Evolutionary conservation across 176 grass and related monocot species (phyloP), one percentile per base, ranked within the genome.

Genomic region (Ensete glaucum): DNA sequence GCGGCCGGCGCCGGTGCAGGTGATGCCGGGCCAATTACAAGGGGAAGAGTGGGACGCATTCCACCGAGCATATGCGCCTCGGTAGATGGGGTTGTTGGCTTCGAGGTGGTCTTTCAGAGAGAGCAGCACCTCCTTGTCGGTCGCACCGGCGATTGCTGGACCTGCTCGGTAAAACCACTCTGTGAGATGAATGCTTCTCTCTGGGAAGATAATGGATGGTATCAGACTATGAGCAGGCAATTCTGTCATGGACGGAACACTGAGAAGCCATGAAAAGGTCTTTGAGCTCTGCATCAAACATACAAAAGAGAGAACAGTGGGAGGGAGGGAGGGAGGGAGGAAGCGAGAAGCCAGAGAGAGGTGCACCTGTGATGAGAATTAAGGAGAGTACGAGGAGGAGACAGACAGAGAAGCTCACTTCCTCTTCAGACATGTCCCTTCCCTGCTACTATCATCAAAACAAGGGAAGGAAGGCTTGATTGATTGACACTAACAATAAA

Each of bases 111-210:
- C 62, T 79, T 96, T 88, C 13, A 96, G 85, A 29, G 90, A 76
- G 2, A 90, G 9, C 25, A 96, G 73, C 52, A 96, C 90, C 77
- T 85, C 85, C 77, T 69, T 96, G 62, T 96, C 93, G 11, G 23
- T 77, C 5, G 53, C 6, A 13, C 16, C 55, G 52, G 81, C 82
- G 9, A 23, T 67, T 59, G 26, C 71, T 68, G 80, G 62, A 16
- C 76, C 89, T 92, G 75, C 53, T 69, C 16, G 27, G 50, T 9
- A 1, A 22, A 84, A 20, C 53, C 0, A 53, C 2, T n/a, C 62
- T 54, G 53, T 17, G 10, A 21, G 16, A 80, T 15, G 34, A 43
- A 43, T 43, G 34, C 34, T 43, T 5, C 34, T 34, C 2, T 34
- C 4, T 4, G 29, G 29, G 29, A 34, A 34, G 29, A 34, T 34